Evolutionary conservation across 495 filamentous ascomycete genomes (phyloP), one percentile per base, ranked within the genome.

Genomic region (Aspergillus egyptiacus): DNA sequence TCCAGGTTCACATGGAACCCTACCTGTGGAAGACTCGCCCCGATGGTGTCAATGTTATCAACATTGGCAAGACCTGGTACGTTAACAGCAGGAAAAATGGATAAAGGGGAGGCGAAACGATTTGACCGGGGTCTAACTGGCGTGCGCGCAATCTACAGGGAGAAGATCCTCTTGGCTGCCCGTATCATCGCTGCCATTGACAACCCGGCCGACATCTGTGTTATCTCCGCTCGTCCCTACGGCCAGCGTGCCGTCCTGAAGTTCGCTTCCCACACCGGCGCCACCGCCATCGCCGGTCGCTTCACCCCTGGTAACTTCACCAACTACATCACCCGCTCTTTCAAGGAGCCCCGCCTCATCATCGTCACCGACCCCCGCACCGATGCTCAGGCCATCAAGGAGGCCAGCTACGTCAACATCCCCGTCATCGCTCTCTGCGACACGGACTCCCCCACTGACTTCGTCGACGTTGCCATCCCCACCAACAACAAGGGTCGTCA

Each of bases 401-500:
- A 98, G 80, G 94, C 93, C 63, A 87, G 82, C 59, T 98, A 97
- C 77, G 93, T 98, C 81, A 98, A 98, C 83, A 97, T 98, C 73
- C 93, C 93, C 65, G 93, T 98, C 72, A 95, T 98, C 63, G 93
- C 87, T 64, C 88, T 98, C 58, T 95, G 89, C 80, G 93, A 98
- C 74, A 95, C 91, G 68, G 93, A 98, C 81, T 97, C 94, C 51
- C 93, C 93, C 58, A 97, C 94, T 74, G 91, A 97, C 75, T 97
- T 89, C 79, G 93, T 98, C 69, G 93, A 98, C 66, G 86, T 98
- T 73, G 93, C 93, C 72, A 98, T 98, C 76, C 93, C 93, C 59
- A 96, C 93, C 75, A 98, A 98, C 86, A 98, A 98, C 86, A 98
- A 98, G 86, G 90, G 88, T 76, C 91, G 93, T 66, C 91, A 96